Base-by-base conservation (phyloP, 495 filamentous ascomycete species). In the Trichoderma erinaceum region DNA sequence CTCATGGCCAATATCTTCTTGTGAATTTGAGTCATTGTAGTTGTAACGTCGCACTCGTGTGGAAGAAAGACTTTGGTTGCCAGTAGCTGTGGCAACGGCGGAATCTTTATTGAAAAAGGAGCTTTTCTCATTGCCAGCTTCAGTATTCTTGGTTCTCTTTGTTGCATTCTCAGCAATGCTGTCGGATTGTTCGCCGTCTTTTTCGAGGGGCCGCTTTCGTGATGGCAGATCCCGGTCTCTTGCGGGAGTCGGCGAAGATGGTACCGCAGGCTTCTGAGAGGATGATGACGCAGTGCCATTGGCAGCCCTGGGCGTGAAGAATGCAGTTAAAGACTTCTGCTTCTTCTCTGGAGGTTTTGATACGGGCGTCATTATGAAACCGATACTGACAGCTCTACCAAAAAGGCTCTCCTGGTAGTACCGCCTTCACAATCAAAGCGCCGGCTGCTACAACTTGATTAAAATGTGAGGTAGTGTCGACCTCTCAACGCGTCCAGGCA, bases 301-400 rank as follows among this genome's bases (percentile, higher is more conserved):
- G 70, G 76, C 71, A 8, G 89, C 79, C 73, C 86, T 90, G 32
- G 85, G 86, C 4, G 86, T 86, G 76, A 97, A 97, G 80, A 97
- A 97, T 75, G 85, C 93, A 1, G 92, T 92, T 65, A 97, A 88
- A 6, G 90, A 90, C 68, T 89, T 85, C 74, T 97, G 92, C 72
- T 89, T 92, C 76, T 89, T 88, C 10, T 69, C 75, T 66, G 75
- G 63, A 2, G 75, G 61, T 32, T 78, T 78, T 1, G 78, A 68
- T 38, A 76, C 70, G 11, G 75, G 73, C 7, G 78, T 73, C 81
- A 83, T 83, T 25, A 16, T 25, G 41, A 18, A 3, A 41, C 10
- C 52, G 65, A 46, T 16, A 10, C n/a, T 32, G 27, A 13, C 10
- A 13, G 29, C 29, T 29, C 29, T 29, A 29, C 29, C 29, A 18